These are phyloP conservation scores for Colletotrichum sp. DNA, from an alignment of 2,329 filamentous ascomycete species.

Conservation along the genomic window DNA sequence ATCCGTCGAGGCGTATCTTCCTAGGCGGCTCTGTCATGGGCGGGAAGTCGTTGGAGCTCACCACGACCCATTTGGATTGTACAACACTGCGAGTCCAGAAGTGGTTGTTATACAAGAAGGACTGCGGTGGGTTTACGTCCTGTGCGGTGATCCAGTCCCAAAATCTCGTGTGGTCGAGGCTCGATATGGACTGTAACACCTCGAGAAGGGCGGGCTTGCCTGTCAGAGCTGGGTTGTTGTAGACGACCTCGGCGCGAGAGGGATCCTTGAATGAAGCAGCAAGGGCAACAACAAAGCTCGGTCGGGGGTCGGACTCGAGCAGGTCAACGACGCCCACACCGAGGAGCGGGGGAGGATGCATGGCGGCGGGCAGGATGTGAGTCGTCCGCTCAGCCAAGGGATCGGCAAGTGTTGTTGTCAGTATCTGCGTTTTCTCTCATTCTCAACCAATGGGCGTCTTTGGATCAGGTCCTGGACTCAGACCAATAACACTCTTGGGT, in stretches of 20 bases:
- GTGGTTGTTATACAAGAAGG: slow-evolving; percentile 34
- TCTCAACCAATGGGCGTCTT: slow-evolving; percentile 11
- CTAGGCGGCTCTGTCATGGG: slow-evolving; percentile 33
- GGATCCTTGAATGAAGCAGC: slow-evolving; percentile 16
- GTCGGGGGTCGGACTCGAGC: slow-evolving; percentile 44
- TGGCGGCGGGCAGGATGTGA: not conserved
- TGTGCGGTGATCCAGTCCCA: slow-evolving; percentile 43
- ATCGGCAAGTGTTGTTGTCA: slow-evolving; percentile 15
- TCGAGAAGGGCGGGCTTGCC: slow-evolving; percentile 33
- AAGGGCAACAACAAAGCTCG: slow-evolving; percentile 42
- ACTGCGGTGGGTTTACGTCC: slow-evolving; percentile 24
- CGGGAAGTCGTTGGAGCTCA: slow-evolving; percentile 42
- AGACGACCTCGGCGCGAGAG: slow-evolving; percentile 26
- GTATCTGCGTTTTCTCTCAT: slow-evolving; percentile 12
- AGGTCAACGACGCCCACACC: slow-evolving; percentile 41
- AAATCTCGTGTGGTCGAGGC: slow-evolving; percentile 36
- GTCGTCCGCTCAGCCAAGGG: slow-evolving; percentile 18
- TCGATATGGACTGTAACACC: slow-evolving; percentile 31
- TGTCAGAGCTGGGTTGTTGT: slow-evolving; percentile 42
- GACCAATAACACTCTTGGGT: not conserved
- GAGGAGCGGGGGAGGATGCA: slow-evolving; percentile 22
- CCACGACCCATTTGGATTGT: slow-evolving; percentile 39
- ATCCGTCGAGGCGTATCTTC: slow-evolving; percentile 32
- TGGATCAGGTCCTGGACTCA: not conserved
- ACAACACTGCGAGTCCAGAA: slow-evolving; percentile 42